These are phyloP conservation scores for Aplosporella prunicola DNA, from an alignment of 2,329 filamentous ascomycete species.

Conservation along the genomic window DNA sequence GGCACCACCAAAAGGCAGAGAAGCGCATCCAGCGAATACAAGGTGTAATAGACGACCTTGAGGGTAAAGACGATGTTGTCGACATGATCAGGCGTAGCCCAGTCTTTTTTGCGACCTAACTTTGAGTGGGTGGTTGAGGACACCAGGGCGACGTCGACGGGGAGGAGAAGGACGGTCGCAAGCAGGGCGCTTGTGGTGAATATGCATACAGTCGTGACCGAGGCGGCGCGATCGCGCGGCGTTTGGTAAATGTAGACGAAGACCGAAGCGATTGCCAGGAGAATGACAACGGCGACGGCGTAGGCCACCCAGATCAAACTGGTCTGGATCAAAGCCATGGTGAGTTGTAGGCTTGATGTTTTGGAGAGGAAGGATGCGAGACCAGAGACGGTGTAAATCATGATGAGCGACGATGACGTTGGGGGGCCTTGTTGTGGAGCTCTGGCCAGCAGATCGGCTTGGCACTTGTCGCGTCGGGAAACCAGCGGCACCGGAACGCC, in stretches of 20 bases:
- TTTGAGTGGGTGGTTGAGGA: conserved; percentile 73
- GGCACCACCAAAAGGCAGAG: conserved; percentile 85
- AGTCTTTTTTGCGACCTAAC: conserved; percentile 79
- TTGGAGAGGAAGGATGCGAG: not conserved
- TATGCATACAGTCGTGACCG: conserved; percentile 77
- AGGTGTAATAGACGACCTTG: conserved; percentile 80
- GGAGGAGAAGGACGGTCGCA: conserved; percentile 83
- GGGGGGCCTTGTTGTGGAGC: too few species aligned
- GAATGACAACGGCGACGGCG: conserved; percentile 66
- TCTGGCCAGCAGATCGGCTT: too few species aligned
- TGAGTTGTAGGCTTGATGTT: conserved; percentile 1
- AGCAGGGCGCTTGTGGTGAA: conserved; percentile 79
- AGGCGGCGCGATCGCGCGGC: conserved; percentile 71
- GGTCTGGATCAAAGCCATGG: conserved; percentile 66
- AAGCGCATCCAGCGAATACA: conserved; percentile 85
- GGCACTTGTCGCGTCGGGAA: too few species aligned
- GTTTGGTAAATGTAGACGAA: conserved; percentile 91
- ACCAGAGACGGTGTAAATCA: not conserved
- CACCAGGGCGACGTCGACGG: conserved; percentile 90
- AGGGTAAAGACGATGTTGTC: conserved; percentile 70
- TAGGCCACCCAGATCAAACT: conserved; percentile 95
- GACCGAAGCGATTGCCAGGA: conserved; percentile 67
- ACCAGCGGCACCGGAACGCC: too few species aligned
- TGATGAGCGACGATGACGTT: too few species aligned
- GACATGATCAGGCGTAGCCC: conserved; percentile 78